Conservation (phyloP, 257 asterid genomes). For the Marsdenia floribunda region DNA sequence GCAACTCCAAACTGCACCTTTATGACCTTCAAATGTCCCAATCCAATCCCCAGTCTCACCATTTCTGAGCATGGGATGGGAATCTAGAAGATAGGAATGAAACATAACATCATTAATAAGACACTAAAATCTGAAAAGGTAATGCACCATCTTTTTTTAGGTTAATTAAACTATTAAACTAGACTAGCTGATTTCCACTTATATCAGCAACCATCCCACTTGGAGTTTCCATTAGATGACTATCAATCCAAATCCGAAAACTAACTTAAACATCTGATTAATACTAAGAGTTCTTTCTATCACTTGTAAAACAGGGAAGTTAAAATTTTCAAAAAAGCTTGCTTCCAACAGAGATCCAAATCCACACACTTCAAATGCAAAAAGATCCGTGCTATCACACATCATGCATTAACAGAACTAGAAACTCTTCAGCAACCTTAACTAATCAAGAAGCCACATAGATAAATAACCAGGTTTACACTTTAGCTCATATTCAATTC, state of each 20-base stretch:
- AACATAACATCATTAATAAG: neutral
- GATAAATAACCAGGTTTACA: neutral
- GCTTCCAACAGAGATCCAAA: neutral
- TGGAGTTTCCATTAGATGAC: neutral
- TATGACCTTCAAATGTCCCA: constrained; percentile 41
- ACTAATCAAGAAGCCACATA: neutral
- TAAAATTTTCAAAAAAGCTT: neutral
- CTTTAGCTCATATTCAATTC: constrained; percentile 1
- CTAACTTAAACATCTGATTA: neutral
- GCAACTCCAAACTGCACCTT: constrained; percentile 41
- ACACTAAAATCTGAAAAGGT: neutral
- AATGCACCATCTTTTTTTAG: neutral
- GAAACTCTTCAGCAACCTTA: neutral
- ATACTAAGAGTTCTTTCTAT: neutral
- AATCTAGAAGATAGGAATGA: constrained; percentile 20
- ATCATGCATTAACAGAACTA: neutral
- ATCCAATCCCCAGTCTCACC: constrained; percentile 42
- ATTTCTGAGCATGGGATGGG: constrained; percentile 38
- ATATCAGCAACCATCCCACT: neutral
- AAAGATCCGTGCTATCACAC: neutral
- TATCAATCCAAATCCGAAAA: neutral
- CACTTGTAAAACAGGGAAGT: neutral
- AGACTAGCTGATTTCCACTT: neutral
- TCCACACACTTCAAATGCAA: no score
- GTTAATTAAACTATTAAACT: neutral